Base-by-base conservation (phyloP, 1,284 basidiomycete genomes). In the Thecaphora thlaspeos region DNA sequence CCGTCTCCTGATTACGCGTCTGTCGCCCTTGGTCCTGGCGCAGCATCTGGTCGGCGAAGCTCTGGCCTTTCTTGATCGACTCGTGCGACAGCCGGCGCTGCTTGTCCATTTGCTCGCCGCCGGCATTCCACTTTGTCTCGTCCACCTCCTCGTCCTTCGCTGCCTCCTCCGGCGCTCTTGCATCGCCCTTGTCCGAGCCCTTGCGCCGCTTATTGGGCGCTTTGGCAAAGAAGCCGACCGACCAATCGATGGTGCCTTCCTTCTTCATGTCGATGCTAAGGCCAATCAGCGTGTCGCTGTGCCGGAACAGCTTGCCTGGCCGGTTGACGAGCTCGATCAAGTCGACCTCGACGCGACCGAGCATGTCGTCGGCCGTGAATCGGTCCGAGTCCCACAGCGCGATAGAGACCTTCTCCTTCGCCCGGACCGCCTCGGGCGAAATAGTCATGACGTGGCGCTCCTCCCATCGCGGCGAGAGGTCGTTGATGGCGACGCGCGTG, bases 361-460 rank as follows among this genome's bases (percentile, higher is more conserved):
- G 61, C 4, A 78, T 65, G 51, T 82, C 81, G 59, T 82, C 81
- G 5, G 79, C 66, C 14, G 79, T 80, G 55, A 80, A 80, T 3
- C 80, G 63, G 55, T 82, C 81, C 26, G 78, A 75, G 50, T 82
- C 81, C 70, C 71, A 80, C 11, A 70, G 34, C 15, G 83, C 50
- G 32, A 70, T 56, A 14, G 59, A 54, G 2, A 70, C 48, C 41
- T 44, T 61, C 24, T 70, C 68, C 12, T 58, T 36, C 19, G 61
- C 51, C 4, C 67, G 53, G 19, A 70, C 46, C 22, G 63, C 44
- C 49, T 67, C 68, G n/a, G 61, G 44, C 2, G 59, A 50, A 11
- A 68, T 37, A 12, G 68, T 36, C 23, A 70, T 55, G n/a, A 61
- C 52, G 26, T 61, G 61, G 2, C 63, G 24, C 55, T 70, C 68